A percentile compares a stretch with the other conserved stretches of the same genome.
Conservation (phyloP, 495 filamentous ascomycete genomes). For the Podospora comata region DNA sequence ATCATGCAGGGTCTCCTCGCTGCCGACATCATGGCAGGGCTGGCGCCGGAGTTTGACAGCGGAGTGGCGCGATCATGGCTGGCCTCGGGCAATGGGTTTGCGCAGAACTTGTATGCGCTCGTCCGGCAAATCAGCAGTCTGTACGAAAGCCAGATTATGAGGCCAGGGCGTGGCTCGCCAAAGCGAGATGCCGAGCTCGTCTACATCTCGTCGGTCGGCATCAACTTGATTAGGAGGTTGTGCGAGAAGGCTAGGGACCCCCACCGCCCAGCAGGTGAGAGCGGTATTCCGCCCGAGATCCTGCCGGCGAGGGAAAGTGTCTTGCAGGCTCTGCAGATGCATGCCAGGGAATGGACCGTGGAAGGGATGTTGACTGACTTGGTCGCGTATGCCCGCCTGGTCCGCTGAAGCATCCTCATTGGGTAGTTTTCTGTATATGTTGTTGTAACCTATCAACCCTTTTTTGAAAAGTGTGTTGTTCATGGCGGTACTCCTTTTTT, state of each 20-base stretch:
- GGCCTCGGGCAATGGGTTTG: constrained; percentile 79
- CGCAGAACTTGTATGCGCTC: constrained; percentile 69
- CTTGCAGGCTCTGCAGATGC: constrained; percentile 63
- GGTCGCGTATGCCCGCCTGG: constrained; percentile 66
- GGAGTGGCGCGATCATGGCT: constrained; percentile 79
- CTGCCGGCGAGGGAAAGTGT: constrained; percentile 69
- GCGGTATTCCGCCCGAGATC: constrained; percentile 58
- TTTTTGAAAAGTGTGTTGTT: constrained; percentile 3
- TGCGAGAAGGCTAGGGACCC: constrained; percentile 69
- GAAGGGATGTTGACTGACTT: constrained; percentile 66
- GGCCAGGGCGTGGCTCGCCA: constrained; percentile 26
- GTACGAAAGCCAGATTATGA: constrained; percentile 38
- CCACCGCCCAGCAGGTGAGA: constrained; percentile 40
- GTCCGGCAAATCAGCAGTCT: constrained; percentile 66
- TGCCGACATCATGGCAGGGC: constrained; percentile 78
- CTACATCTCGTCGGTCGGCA: constrained; percentile 66
- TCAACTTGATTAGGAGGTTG: constrained; percentile 65
- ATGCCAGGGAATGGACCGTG: constrained; percentile 51
- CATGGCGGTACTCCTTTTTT: constrained; percentile 3
- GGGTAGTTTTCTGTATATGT: not conserved
- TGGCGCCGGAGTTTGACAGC: constrained; percentile 68
- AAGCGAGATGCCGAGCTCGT: constrained; percentile 47
- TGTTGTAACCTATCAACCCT: not conserved
- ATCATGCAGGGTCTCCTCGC: constrained; percentile 89
- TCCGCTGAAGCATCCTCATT: constrained; percentile 33